Conservation (phyloP, 768 basidiomycete species). For the Phaffia tasmanica region DNA sequence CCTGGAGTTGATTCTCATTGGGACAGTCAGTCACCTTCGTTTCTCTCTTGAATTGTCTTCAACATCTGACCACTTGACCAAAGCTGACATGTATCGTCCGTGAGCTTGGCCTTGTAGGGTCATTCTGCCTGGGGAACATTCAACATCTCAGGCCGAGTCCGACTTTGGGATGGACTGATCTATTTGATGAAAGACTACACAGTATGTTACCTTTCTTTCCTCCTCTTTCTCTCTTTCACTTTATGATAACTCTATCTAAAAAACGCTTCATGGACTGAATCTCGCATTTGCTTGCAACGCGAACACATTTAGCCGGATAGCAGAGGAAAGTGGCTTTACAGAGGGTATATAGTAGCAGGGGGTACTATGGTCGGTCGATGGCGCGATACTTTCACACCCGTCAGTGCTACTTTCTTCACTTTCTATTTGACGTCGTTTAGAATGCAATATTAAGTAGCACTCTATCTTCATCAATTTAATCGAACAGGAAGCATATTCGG, state of each 20-base stretch:
- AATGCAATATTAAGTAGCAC: not conserved
- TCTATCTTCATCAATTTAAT: too few species aligned
- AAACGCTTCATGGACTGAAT: not conserved
- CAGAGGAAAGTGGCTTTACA: conserved; percentile 34
- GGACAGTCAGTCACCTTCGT: conserved; percentile 30
- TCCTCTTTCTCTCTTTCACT: too few species aligned
- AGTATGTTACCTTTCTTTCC: conserved; percentile 28
- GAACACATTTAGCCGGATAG: conserved; percentile 15
- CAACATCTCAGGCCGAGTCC: conserved; percentile 35
- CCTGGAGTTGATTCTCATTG: conserved; percentile 35
- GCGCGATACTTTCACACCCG: conserved; percentile 37
- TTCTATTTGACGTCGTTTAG: not conserved
- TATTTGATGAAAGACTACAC: conserved; percentile 38
- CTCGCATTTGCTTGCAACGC: not conserved
- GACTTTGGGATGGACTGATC: conserved; percentile 38
- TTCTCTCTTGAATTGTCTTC: not conserved
- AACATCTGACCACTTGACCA: not conserved
- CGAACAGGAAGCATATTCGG: conserved; percentile 12
- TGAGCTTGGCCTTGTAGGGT: conserved; percentile 16
- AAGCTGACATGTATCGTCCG: not conserved
- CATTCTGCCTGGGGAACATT: conserved; percentile 39
- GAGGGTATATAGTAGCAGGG: conserved; percentile 36
- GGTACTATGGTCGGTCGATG: conserved; percentile 36
- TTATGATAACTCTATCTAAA: not conserved
- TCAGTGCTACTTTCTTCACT: not conserved